phyloP scores from a whole-genome alignment of 75 land plant species.

The Larix kaempferi region DNA sequence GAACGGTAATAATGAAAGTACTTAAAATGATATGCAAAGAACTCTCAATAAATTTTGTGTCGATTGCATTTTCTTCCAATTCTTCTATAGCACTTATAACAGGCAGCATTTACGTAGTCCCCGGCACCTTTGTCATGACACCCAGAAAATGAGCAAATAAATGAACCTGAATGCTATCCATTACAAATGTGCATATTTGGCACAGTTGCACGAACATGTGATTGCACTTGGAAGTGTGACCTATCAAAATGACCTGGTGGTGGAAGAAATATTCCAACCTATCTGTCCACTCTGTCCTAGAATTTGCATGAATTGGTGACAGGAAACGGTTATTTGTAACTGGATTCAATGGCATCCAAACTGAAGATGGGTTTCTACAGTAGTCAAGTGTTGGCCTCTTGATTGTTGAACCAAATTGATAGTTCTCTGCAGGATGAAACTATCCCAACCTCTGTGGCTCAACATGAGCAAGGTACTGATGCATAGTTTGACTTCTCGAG shows the following conservation, averaged over 20 bases:
- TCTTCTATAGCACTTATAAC: slow-evolving; percentile 6
- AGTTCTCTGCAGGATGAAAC: not conserved
- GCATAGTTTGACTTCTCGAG: slow-evolving; percentile 1
- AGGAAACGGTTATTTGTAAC: not conserved
- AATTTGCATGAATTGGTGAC: not conserved
- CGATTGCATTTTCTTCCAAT: slow-evolving; percentile 9
- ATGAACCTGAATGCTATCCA: not conserved
- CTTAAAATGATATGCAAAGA: no score
- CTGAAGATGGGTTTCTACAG: not conserved
- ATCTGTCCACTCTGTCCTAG: not conserved
- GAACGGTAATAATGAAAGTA: no score
- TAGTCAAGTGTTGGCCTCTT: not conserved
- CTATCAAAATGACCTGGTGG: not conserved
- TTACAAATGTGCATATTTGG: not conserved
- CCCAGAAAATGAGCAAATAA: slow-evolving; percentile 5
- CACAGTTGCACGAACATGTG: not conserved
- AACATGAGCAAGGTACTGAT: not conserved
- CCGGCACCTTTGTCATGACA: not conserved
- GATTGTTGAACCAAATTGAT: not conserved
- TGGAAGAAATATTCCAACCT: not conserved
- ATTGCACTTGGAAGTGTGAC: not conserved
- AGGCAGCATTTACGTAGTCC: not conserved
- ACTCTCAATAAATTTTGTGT: not conserved
- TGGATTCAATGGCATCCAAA: not conserved
- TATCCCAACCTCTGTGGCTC: not conserved